Percentiles rank a stretch among this genome's conserved stretches.
Conservation (phyloP, 352 stramenopile species). For the Elongisporangium anandrum region DNA sequence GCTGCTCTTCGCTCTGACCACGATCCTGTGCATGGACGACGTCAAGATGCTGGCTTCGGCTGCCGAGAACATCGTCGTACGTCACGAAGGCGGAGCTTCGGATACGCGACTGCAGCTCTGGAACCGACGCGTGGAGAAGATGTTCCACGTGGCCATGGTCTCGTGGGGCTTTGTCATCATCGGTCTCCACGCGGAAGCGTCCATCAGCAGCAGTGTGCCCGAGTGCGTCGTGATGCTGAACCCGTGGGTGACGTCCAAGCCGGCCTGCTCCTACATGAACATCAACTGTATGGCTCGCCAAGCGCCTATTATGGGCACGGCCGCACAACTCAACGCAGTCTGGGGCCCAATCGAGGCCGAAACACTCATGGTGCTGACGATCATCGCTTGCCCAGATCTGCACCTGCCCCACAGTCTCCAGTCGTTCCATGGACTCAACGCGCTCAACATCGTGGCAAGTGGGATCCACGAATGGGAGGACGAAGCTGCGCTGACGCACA, state of each 20-base stretch:
- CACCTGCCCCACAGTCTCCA: slow-evolving; percentile 10
- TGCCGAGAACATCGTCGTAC: neutral
- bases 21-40: neutral
- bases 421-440: slow-evolving; percentile 12
- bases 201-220: neutral
- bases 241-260: slow-evolving; percentile 8
- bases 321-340: neutral
- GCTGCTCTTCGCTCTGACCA: slow-evolving; percentile 9
- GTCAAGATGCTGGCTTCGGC: neutral
- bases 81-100: slow-evolving; percentile 1
- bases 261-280: slow-evolving; percentile 10
- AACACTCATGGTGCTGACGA: slow-evolving; percentile 11
- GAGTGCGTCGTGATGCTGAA: slow-evolving; percentile 2
- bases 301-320: slow-evolving; percentile 10
- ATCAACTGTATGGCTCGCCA: slow-evolving; percentile 16
- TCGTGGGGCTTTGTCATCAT: neutral
- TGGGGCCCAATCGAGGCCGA: slow-evolving; percentile 8
- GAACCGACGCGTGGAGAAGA: neutral
- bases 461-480: slow-evolving; percentile 10
- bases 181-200: slow-evolving; percentile 2
- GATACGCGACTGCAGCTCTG: neutral
- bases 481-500: slow-evolving; percentile 6
- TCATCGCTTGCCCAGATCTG: slow-evolving; percentile 17
- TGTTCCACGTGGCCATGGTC: slow-evolving; percentile 1
- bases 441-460: slow-evolving; percentile 20